Percentiles rank a stretch among this genome's conserved stretches.
Evolutionary conservation across 108 stramenopile genomes (phyloP).

Genomic region (Ochromonas danica): DNA sequence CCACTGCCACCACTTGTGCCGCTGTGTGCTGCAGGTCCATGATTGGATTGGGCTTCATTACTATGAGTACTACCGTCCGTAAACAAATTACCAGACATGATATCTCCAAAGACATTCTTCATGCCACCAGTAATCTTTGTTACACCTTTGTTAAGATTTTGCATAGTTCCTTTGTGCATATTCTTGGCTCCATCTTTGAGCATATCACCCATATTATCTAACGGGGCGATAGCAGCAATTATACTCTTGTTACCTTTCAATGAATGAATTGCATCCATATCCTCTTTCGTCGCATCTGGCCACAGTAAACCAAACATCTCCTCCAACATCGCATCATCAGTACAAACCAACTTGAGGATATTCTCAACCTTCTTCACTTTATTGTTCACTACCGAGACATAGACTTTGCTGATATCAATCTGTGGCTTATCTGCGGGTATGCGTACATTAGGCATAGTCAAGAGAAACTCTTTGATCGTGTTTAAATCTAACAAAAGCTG

Average conservation of each 20-base stretch:
- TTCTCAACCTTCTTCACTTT: too few species aligned
- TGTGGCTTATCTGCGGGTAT: neutral
- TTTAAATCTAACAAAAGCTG: neutral
- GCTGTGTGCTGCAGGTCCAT: too few species aligned
- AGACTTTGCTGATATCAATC: neutral
- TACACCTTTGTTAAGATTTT: neutral
- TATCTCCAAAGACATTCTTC: neutral
- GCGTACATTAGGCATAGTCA: neutral
- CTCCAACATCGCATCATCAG: neutral
- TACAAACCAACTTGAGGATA: neutral
- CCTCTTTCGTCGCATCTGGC: neutral
- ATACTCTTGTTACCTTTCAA: neutral
- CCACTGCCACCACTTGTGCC: neutral
- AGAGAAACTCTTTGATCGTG: neutral
- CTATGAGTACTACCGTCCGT: neutral
- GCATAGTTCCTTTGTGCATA: neutral
- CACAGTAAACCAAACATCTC: neutral
- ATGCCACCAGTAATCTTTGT: neutral
- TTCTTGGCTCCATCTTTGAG: neutral
- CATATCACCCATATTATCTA: neutral
- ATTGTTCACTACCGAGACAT: neutral
- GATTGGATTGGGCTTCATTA: too few species aligned
- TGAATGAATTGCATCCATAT: neutral
- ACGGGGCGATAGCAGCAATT: neutral
- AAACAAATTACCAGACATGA: neutral